Evolutionary conservation across 1,284 basidiomycete genomes (phyloP).

Genomic region (Microbotryum silenes-acaulis): DNA sequence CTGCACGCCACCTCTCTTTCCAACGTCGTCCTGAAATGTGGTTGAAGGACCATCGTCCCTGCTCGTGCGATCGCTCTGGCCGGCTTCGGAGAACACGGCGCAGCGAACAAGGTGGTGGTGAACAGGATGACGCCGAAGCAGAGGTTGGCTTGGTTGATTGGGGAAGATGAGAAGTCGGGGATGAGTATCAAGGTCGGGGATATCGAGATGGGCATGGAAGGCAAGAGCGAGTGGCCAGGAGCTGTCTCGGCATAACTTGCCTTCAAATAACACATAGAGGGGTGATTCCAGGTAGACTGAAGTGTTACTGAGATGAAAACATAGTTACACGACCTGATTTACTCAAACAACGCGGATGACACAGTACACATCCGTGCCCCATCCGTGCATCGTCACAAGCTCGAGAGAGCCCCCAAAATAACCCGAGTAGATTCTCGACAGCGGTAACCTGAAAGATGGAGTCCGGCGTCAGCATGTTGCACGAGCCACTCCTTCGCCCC

Average conservation of each 20-base stretch:
- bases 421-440: slow-evolving; percentile 28
- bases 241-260: no score
- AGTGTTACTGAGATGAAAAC: no score
- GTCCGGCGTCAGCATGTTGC: background rate
- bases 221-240: slow-evolving; percentile 15
- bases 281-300: no score
- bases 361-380: slow-evolving; percentile 71
- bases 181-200: slow-evolving; percentile 7
- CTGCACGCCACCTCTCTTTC: slow-evolving; percentile 14
- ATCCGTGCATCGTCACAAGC: slow-evolving; percentile 66
- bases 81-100: slow-evolving; percentile 16
- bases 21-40: slow-evolving; percentile 23
- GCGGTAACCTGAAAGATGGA: slow-evolving; percentile 8
- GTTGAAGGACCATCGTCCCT: slow-evolving; percentile 20
- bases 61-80: slow-evolving; percentile 20
- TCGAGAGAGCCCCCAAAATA: slow-evolving; percentile 68
- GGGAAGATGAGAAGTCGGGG: slow-evolving; percentile 7
- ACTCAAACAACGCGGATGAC: slow-evolving; percentile 6
- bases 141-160: slow-evolving; percentile 17
- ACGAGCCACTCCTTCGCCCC: no score
- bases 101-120: slow-evolving; percentile 15
- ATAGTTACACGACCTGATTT: no score
- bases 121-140: slow-evolving; percentile 11
- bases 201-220: slow-evolving; percentile 18
- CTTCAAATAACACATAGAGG: no score